phyloP scores from a whole-genome alignment of 139 green algal species.

The Trebouxia sp. region DNA sequence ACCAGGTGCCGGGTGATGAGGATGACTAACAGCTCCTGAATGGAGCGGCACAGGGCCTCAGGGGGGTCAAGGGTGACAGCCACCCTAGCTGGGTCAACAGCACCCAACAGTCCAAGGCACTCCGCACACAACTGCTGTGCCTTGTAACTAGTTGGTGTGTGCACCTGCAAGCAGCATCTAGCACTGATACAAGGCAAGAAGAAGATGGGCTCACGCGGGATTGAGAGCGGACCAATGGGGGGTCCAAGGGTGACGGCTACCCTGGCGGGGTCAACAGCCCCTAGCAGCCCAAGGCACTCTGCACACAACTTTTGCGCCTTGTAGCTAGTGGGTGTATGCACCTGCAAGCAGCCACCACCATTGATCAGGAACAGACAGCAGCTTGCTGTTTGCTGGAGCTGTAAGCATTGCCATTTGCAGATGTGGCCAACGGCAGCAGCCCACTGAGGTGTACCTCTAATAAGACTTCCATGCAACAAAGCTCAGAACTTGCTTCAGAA shows the following conservation, averaged over 20 bases:
- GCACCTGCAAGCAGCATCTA: not conserved
- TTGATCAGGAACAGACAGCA: no score
- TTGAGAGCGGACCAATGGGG: no score
- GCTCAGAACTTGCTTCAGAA: no score
- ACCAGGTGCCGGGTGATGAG: constrained; percentile 72
- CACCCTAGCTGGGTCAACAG: constrained; percentile 74
- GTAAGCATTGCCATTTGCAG: no score
- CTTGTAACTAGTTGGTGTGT: constrained; percentile 9
- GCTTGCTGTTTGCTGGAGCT: no score
- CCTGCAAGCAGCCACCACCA: not conserved
- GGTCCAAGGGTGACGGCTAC: constrained; percentile 42
- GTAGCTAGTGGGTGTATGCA: not conserved
- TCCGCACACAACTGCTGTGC: constrained; percentile 65
- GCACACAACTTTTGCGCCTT: constrained; percentile 57
- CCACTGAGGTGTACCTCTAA: no score
- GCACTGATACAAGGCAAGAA: no score
- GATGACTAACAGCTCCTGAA: constrained; percentile 39
- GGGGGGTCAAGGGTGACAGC: constrained; percentile 36
- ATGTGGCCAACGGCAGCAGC: no score
- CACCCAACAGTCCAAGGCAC: constrained; percentile 81
- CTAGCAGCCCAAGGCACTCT: constrained; percentile 79
- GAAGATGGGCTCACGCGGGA: no score
- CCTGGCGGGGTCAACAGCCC: constrained; percentile 74
- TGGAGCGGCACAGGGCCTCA: constrained; percentile 12
- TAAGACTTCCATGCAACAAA: no score